Evolutionary conservation across 164 flowering plant species (phyloP).

Genomic region (Akebia trifoliata): DNA sequence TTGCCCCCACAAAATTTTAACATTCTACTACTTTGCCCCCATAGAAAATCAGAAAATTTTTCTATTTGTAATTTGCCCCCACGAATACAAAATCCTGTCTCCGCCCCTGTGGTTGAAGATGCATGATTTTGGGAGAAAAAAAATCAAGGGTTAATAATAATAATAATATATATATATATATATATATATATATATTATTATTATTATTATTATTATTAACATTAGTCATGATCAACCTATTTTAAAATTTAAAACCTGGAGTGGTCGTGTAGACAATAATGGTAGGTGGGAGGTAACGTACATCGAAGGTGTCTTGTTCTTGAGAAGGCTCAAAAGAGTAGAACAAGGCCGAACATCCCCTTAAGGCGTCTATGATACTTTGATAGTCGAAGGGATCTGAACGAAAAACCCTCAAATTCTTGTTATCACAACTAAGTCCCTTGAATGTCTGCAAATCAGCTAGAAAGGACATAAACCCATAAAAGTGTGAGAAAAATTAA

Average conservation of each 20-base stretch:
- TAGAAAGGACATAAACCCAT: neutral
- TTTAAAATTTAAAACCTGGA: neutral
- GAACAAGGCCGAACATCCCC: conserved; percentile 70
- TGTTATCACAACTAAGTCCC: conserved; percentile 17
- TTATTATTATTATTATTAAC: too few species aligned
- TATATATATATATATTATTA: too few species aligned
- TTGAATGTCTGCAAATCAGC: conserved; percentile 27
- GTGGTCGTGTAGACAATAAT: neutral
- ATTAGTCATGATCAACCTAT: too few species aligned
- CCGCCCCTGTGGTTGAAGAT: too few species aligned
- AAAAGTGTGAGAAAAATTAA: neutral
- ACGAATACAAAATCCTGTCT: too few species aligned
- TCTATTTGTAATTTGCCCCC: too few species aligned
- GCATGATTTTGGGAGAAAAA: too few species aligned
- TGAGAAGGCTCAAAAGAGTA: conserved; percentile 71
- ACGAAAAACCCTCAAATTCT: conserved; percentile 43
- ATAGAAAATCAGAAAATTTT: too few species aligned
- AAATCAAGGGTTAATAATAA: too few species aligned
- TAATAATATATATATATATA: too few species aligned
- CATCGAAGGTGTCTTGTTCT: conserved; percentile 56
- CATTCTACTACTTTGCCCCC: too few species aligned
- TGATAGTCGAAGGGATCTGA: conserved; percentile 71
- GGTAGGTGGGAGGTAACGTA: conserved; percentile 18
- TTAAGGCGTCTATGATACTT: conserved; percentile 58
- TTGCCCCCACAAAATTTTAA: too few species aligned